A percentile compares a stretch with the other conserved stretches of the same genome.
Conservation (phyloP, 2,329 filamentous ascomycete genomes). For the Ceratocystis diversiconidia region DNA sequence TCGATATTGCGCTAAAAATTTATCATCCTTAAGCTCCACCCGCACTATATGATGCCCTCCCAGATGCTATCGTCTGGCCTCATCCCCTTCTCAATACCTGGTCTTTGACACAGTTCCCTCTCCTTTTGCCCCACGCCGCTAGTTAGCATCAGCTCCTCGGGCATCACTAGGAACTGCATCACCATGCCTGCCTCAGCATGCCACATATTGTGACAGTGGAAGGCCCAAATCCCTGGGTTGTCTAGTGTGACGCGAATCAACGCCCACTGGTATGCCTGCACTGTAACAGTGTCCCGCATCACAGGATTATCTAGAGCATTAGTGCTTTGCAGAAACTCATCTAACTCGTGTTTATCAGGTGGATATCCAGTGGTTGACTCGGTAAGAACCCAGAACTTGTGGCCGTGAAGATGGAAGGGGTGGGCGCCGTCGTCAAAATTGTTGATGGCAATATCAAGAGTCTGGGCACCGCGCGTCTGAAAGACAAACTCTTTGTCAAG, state of each 20-base stretch:
- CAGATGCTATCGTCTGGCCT: slow-evolving; percentile 27
- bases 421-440: slow-evolving; percentile 26
- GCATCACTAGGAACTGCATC: slow-evolving; percentile 39
- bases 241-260: slow-evolving; percentile 41
- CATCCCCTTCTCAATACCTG: slow-evolving; percentile 25
- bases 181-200: slow-evolving; percentile 43
- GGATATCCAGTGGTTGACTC: slow-evolving; percentile 27
- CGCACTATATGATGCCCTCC: slow-evolving; percentile 23
- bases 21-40: background rate
- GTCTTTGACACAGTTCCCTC: slow-evolving; percentile 22
- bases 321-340: slow-evolving; percentile 21
- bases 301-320: slow-evolving; percentile 24
- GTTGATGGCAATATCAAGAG: slow-evolving; percentile 26
- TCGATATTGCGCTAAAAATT: background rate
- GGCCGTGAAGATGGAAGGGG: slow-evolving; percentile 40
- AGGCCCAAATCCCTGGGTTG: slow-evolving; percentile 43
- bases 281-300: slow-evolving; percentile 33
- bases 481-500: slow-evolving; percentile 30
- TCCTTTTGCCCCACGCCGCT: slow-evolving; percentile 18
- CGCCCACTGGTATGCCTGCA: slow-evolving; percentile 41
- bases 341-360: slow-evolving; percentile 22
- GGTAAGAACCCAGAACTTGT: slow-evolving; percentile 34
- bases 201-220: slow-evolving; percentile 47
- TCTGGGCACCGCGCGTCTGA: slow-evolving; percentile 37
- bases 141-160: background rate